phyloP scores from a whole-genome alignment of 371 early-diverging fungal genomes.

The Nematocida sp. region DNA sequence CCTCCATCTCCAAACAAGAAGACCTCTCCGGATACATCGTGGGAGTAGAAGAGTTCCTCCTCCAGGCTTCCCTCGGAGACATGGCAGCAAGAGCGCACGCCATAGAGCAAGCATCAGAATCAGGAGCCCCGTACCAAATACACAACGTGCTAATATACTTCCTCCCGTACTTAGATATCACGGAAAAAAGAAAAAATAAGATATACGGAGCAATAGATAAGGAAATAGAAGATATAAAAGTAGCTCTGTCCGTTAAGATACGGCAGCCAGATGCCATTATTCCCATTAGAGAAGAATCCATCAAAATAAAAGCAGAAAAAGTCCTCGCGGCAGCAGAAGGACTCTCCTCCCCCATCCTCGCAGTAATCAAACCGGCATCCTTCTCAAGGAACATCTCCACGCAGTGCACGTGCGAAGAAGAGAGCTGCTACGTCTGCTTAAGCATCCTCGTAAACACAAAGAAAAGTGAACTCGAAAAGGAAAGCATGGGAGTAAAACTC shows the following conservation, averaged over 20 bases:
- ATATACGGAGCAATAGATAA: neutral
- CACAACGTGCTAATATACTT: slow-evolving; percentile 44
- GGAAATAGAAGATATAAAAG: slow-evolving; percentile 12
- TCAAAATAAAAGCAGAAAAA: slow-evolving; percentile 10
- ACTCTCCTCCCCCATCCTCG: slow-evolving; percentile 29
- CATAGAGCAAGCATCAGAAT: slow-evolving; percentile 8
- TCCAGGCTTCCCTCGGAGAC: slow-evolving; percentile 48
- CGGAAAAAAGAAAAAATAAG: slow-evolving; percentile 15
- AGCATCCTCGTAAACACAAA: slow-evolving; percentile 8
- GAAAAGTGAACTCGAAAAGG: slow-evolving; percentile 31
- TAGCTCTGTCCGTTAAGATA: slow-evolving; percentile 35
- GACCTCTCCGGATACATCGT: neutral
- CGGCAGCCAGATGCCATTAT: slow-evolving; percentile 5
- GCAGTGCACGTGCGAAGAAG: slow-evolving; percentile 10
- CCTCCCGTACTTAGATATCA: slow-evolving; percentile 36
- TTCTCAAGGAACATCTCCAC: slow-evolving; percentile 17
- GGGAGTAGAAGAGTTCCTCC: slow-evolving; percentile 51
- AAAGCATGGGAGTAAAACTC: slow-evolving; percentile 49
- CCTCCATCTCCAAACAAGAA: neutral
- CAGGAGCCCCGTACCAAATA: slow-evolving; percentile 23
- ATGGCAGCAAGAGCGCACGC: slow-evolving; percentile 16
- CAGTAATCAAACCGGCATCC: slow-evolving; percentile 37
- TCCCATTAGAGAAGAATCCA: slow-evolving; percentile 38
- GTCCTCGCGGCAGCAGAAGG: neutral
- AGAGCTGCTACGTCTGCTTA: slow-evolving; percentile 38